A percentile compares a stretch with the other conserved stretches of the same genome.
phyloP scores from a whole-genome alignment of 2,329 filamentous ascomycete genomes.

The Amylocarpus encephaloides region DNA sequence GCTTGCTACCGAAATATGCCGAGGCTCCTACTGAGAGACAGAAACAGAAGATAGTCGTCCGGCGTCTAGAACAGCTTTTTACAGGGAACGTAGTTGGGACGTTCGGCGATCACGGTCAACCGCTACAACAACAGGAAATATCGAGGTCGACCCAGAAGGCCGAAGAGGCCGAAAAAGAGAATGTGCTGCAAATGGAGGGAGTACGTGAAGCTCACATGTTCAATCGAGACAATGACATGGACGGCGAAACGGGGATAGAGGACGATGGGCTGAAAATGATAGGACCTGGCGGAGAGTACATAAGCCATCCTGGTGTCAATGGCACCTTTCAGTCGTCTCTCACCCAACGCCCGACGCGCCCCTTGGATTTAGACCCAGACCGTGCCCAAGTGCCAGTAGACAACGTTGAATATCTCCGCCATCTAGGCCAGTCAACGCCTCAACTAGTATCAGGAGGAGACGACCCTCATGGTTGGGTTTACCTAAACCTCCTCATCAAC shows the following conservation, averaged over 20 bases:
- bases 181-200: slow-evolving; percentile 28
- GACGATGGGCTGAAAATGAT: neutral
- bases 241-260: slow-evolving; percentile 5
- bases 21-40: slow-evolving; percentile 62
- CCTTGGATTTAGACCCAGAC: slow-evolving; percentile 70
- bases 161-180: slow-evolving; percentile 25
- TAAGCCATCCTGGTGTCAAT: too few species aligned
- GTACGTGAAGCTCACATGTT: slow-evolving; percentile 37
- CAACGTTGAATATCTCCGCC: slow-evolving; percentile 74
- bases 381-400: slow-evolving; percentile 69
- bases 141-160: slow-evolving; percentile 45
- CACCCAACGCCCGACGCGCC: slow-evolving; percentile 72
- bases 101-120: slow-evolving; percentile 20
- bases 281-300: neutral
- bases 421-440: slow-evolving; percentile 61
- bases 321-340: slow-evolving; percentile 33
- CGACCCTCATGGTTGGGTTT: slow-evolving; percentile 71
- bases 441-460: slow-evolving; percentile 49
- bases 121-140: slow-evolving; percentile 40
- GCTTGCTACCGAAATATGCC: slow-evolving; percentile 54
- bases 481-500: slow-evolving; percentile 72
- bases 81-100: slow-evolving; percentile 56
- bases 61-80: slow-evolving; percentile 72
- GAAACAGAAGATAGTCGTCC: slow-evolving; percentile 71
- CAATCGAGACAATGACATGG: slow-evolving; percentile 16